phyloP scores from a whole-genome alignment of 208 protist species.

The Herpetomonas samuelpessoai region DNA sequence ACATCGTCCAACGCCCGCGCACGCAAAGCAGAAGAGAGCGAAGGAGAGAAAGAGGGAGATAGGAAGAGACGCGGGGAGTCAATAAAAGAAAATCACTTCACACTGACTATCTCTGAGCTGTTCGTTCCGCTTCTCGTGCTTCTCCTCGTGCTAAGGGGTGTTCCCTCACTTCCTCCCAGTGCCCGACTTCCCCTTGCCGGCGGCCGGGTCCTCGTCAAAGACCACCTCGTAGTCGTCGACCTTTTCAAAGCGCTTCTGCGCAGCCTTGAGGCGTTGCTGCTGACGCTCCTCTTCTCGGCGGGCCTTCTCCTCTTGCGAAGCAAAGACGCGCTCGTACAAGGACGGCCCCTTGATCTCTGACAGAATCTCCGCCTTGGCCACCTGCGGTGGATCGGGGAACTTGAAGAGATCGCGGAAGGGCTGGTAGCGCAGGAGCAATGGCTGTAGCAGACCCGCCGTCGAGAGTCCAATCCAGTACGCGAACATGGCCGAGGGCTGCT shows the following conservation, averaged over 20 bases:
- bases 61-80: too few species aligned
- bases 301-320: constrained; percentile 51
- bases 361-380: constrained; percentile 59
- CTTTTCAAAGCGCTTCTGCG: constrained; percentile 55
- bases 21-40: too few species aligned
- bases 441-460: constrained; percentile 74
- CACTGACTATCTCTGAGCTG: too few species aligned
- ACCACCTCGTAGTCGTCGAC: constrained; percentile 78
- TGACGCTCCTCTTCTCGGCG: constrained; percentile 44
- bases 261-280: constrained; percentile 28
- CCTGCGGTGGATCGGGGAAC: constrained; percentile 82
- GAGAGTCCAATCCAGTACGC: constrained; percentile 90
- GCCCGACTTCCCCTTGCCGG: constrained; percentile 1
- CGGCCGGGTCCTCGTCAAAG: constrained; percentile 35
- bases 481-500: constrained; percentile 83
- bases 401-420: constrained; percentile 80
- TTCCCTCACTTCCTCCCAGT: too few species aligned
- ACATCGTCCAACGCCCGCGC: too few species aligned
- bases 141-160: too few species aligned
- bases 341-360: constrained; percentile 58
- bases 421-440: constrained; percentile 80
- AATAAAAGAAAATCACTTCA: too few species aligned
- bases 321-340: constrained; percentile 73
- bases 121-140: too few species aligned
- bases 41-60: too few species aligned